Conservation (phyloP, 1,284 basidiomycete species). For the Mycena citricolor region DNA sequence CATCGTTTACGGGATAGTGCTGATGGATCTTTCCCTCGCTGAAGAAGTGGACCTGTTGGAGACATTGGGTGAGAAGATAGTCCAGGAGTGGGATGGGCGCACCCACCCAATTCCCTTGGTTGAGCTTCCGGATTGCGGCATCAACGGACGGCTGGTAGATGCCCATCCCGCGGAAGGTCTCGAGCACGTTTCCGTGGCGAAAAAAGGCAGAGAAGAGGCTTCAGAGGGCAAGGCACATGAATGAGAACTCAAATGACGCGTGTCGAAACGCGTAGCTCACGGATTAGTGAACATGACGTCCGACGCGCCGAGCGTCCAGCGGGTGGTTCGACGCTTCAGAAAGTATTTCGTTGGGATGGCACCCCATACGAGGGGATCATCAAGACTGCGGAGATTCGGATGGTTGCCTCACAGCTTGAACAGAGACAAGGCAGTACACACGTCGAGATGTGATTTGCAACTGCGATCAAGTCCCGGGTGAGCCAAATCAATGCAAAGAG, state of each 20-base stretch:
- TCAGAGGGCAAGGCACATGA: not conserved
- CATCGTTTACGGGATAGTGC: slow-evolving; percentile 50
- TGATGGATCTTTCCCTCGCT: slow-evolving; percentile 93
- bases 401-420: slow-evolving; percentile 7
- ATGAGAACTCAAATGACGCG: slow-evolving; percentile 18
- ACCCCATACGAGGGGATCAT: slow-evolving; percentile 84
- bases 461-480: slow-evolving; percentile 41
- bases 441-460: slow-evolving; percentile 92
- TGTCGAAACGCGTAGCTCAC: slow-evolving; percentile 41
- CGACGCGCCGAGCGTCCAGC: slow-evolving; percentile 89
- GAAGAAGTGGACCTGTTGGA: slow-evolving; percentile 82
- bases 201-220: slow-evolving; percentile 85
- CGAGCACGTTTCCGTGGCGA: slow-evolving; percentile 86
- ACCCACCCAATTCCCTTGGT: slow-evolving; percentile 83
- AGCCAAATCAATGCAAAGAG: slow-evolving; percentile 9
- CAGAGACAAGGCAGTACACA: slow-evolving; percentile 39
- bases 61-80: slow-evolving; percentile 7
- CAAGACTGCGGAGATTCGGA: slow-evolving; percentile 46
- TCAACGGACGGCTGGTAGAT: slow-evolving; percentile 91
- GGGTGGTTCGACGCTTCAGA: slow-evolving; percentile 57
- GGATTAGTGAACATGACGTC: slow-evolving; percentile 97
- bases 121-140: slow-evolving; percentile 74
- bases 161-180: slow-evolving; percentile 88
- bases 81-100: slow-evolving; percentile 6
- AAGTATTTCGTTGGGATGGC: slow-evolving; percentile 69